A percentile compares a stretch with the other conserved stretches of the same genome.
These are phyloP conservation scores for Friedmanniomyces simplex DNA, from an alignment of 495 filamentous ascomycete genomes.

Conservation along the genomic window DNA sequence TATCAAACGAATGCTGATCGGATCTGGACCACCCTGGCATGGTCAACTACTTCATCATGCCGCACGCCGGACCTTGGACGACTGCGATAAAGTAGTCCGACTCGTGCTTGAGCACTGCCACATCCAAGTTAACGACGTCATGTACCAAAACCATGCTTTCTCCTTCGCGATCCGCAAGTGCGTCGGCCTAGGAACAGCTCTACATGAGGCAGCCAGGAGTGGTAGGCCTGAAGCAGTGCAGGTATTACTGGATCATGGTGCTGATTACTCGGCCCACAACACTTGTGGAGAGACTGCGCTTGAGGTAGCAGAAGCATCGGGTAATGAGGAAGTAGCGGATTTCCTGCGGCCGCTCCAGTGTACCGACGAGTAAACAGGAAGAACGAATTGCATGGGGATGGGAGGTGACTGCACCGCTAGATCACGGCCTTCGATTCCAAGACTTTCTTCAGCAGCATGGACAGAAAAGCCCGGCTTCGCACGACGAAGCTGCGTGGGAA, in stretches of 20 bases:
- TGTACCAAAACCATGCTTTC: background rate
- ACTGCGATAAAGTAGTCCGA: background rate
- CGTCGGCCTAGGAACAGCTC: slow-evolving; percentile 1
- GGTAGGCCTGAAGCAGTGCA: background rate
- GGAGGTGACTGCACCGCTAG: too few relatives aligned
- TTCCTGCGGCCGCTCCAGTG: background rate
- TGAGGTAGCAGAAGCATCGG: slow-evolving; percentile 1
- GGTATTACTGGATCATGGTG: background rate
- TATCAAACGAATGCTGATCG: background rate
- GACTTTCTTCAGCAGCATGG: too few relatives aligned
- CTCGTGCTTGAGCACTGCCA: slow-evolving; percentile 1
- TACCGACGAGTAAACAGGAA: too few relatives aligned
- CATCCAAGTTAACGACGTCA: background rate
- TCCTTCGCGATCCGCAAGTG: background rate
- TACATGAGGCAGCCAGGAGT: background rate
- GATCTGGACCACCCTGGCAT: background rate
- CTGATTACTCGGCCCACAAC: background rate
- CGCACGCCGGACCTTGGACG: background rate
- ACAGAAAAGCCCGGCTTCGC: too few relatives aligned
- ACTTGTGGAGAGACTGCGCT: background rate
- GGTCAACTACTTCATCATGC: background rate
- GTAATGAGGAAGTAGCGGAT: background rate
- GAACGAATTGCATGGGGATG: too few relatives aligned
- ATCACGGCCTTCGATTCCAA: too few relatives aligned
- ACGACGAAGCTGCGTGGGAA: too few relatives aligned